Base-by-base conservation (phyloP, 1,284 basidiomycete species). In the Boletus mariae region DNA sequence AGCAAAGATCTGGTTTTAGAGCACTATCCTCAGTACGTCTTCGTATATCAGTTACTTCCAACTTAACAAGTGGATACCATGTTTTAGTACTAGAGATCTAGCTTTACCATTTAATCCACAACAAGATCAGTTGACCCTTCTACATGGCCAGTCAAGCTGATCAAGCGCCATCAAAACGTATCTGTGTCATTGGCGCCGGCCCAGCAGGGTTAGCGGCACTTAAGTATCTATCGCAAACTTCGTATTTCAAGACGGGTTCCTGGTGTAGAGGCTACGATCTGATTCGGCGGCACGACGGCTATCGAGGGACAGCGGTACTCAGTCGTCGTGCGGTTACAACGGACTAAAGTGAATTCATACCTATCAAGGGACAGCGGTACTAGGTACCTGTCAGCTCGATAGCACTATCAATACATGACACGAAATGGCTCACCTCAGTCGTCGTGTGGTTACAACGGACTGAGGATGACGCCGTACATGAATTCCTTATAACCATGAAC, bases 121-220 rank as follows among this genome's bases (percentile, higher is more conserved):
- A n/a, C 41, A 9, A 28, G 41, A 13, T 26, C 41, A 15, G 41
- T 23, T 28, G 8, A 26, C 26, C 25, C 13, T n/a, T 42, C 37
- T 25, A 38, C 38, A 63, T 63, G 65, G 29, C 20, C 37, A 41
- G 10, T 23, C 49, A 47, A 35, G 28, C 23, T 41, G 15, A 45
- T 53, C 45, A 40, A 12, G 17, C n/a, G 12, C 50, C 48, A 17
- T 56, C 57, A 20, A 75, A 74, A 55, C 67, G 70, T 13, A 84
- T 90, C 47, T 83, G 83, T 52, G 74, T 90, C 32, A 80, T 90
- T 41, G 88, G 88, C 4, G 84, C 76, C 23, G 87, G 88, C 10
- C 75, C 87, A 23, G 76, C 77, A 8, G 89, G 89, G 9, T 74
- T 92, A 0, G 85, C 80, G 28, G 76, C 80, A 8, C 73, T 91